Percentiles rank a stretch among this genome's conserved stretches.
These are phyloP conservation scores for Crucihimalaya himalaica DNA, from an alignment of 345 rosid species.

Conservation along the genomic window DNA sequence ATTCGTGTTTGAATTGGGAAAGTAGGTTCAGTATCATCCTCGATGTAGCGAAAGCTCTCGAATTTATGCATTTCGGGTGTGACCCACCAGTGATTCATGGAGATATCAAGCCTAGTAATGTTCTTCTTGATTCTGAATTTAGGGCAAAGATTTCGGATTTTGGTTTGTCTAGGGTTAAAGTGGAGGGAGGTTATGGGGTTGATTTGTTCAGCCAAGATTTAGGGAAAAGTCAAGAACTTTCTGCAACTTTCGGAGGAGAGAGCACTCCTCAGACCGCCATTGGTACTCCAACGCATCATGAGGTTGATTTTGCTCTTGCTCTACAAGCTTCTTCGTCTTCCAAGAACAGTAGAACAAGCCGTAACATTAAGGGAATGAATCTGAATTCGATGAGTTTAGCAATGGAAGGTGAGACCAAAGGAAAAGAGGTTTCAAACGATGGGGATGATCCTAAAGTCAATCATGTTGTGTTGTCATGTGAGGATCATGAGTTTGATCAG, in stretches of 20 bases:
- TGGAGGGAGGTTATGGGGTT: slow-evolving; percentile 73
- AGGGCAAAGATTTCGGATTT: slow-evolving; percentile 92
- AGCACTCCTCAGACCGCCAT: slow-evolving; percentile 48
- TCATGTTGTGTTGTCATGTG: slow-evolving; percentile 20
- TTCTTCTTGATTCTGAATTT: slow-evolving; percentile 78
- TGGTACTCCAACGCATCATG: slow-evolving; percentile 56
- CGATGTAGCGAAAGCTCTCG: slow-evolving; percentile 86
- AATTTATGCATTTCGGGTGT: slow-evolving; percentile 82
- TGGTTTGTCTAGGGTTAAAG: slow-evolving; percentile 86
- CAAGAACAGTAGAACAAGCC: slow-evolving; percentile 59
- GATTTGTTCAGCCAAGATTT: slow-evolving; percentile 89
- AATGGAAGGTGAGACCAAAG: slow-evolving; percentile 60
- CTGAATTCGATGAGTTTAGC: slow-evolving; percentile 53
- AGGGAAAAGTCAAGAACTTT: slow-evolving; percentile 78
- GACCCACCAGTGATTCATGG: slow-evolving; percentile 98
- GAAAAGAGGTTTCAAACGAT: slow-evolving; percentile 66
- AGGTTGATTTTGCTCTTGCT: slow-evolving; percentile 94
- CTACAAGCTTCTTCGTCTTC: slow-evolving; percentile 94
- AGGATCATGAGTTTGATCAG: slow-evolving; percentile 52
- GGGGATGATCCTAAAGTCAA: slow-evolving; percentile 56
- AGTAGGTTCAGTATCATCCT: slow-evolving; percentile 65
- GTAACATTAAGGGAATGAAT: slow-evolving; percentile 59
- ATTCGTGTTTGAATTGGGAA: slow-evolving; percentile 70
- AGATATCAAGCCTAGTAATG: slow-evolving; percentile 94
- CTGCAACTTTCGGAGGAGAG: slow-evolving; percentile 64